A percentile compares a stretch with the other conserved stretches of the same genome.
Conservation (phyloP, 805 yeast genomes). For the Wickerhamiella parazyma region DNA sequence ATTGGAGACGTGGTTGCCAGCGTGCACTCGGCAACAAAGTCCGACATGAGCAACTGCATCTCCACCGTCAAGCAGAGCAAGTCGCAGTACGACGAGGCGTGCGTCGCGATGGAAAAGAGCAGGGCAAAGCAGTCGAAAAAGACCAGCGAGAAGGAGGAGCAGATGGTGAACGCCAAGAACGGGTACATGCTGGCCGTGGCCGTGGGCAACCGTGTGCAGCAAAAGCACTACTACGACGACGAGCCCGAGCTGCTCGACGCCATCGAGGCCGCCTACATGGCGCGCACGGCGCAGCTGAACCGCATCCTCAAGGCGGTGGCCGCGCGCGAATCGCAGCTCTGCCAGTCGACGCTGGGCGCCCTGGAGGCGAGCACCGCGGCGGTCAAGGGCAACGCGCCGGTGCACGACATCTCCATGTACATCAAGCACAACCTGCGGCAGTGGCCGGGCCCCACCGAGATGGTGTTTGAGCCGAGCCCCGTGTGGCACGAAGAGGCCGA, state of each 20-base stretch:
- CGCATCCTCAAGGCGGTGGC: slow-evolving; percentile 50
- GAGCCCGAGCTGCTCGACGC: slow-evolving; percentile 76
- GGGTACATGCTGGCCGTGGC: slow-evolving; percentile 66
- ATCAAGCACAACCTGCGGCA: slow-evolving; percentile 63
- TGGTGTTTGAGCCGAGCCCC: slow-evolving; percentile 71
- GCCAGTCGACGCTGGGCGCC: slow-evolving; percentile 13
- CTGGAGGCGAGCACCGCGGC: slow-evolving; percentile 41
- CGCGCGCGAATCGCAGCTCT: slow-evolving; percentile 43
- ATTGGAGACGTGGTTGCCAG: slow-evolving; percentile 42
- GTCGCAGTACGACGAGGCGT: slow-evolving; percentile 63
- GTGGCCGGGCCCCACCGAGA: slow-evolving; percentile 84
- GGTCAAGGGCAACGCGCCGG: slow-evolving; percentile 56
- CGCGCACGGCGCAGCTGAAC: slow-evolving; percentile 59
- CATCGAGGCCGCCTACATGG: slow-evolving; percentile 74
- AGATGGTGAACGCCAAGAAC: slow-evolving; percentile 84
- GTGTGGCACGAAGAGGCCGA: slow-evolving; percentile 96
- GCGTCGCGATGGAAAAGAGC: slow-evolving; percentile 67
- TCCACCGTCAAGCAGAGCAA: slow-evolving; percentile 52
- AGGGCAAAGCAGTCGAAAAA: slow-evolving; percentile 56
- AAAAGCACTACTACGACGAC: slow-evolving; percentile 85
- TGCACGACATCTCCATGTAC: slow-evolving; percentile 76
- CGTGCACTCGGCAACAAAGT: slow-evolving; percentile 45
- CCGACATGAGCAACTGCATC: slow-evolving; percentile 35
- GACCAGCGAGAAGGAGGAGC: slow-evolving; percentile 47
- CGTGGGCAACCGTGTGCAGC: slow-evolving; percentile 81